phyloP scores from a whole-genome alignment of 2,329 filamentous ascomycete species.

The Fusarium solani-melongenae region DNA sequence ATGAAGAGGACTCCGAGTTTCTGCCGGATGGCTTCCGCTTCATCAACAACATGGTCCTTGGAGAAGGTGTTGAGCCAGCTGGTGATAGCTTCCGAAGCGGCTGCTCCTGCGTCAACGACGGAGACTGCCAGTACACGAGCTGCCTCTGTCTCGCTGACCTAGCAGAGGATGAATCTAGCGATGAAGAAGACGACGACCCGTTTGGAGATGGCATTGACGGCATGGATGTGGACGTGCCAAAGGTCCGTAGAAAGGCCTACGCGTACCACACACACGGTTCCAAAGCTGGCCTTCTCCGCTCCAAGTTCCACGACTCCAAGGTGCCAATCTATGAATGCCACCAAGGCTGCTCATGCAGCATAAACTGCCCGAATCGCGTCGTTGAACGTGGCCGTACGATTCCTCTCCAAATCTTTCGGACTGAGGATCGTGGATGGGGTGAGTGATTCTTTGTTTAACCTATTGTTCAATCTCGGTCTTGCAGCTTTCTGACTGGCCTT shows the following conservation, averaged over 20 bases:
- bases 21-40: slow-evolving; percentile 75
- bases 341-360: slow-evolving; percentile 72
- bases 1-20: slow-evolving; percentile 66
- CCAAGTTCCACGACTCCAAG: slow-evolving; percentile 63
- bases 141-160: slow-evolving; percentile 78
- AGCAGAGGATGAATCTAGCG: slow-evolving; percentile 62
- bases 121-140: slow-evolving; percentile 73
- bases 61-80: slow-evolving; percentile 68
- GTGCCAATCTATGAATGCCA: slow-evolving; percentile 86
- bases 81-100: slow-evolving; percentile 73
- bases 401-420: slow-evolving; percentile 81
- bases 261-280: slow-evolving; percentile 71
- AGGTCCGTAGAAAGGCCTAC: slow-evolving; percentile 56
- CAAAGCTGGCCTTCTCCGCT: slow-evolving; percentile 64
- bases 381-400: slow-evolving; percentile 79
- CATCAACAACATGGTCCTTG: slow-evolving; percentile 70
- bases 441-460: slow-evolving; percentile 37
- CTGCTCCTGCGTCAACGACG: slow-evolving; percentile 72
- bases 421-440: slow-evolving; percentile 80
- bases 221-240: slow-evolving; percentile 28
- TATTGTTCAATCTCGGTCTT: not conserved
- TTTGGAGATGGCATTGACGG: slow-evolving; percentile 35
- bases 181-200: slow-evolving; percentile 52
- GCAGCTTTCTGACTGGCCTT: not conserved
- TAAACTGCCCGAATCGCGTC: slow-evolving; percentile 76